Evolutionary conservation across 345 rosid species (phyloP).

Genomic region (Chamaenerion angustifolium): DNA sequence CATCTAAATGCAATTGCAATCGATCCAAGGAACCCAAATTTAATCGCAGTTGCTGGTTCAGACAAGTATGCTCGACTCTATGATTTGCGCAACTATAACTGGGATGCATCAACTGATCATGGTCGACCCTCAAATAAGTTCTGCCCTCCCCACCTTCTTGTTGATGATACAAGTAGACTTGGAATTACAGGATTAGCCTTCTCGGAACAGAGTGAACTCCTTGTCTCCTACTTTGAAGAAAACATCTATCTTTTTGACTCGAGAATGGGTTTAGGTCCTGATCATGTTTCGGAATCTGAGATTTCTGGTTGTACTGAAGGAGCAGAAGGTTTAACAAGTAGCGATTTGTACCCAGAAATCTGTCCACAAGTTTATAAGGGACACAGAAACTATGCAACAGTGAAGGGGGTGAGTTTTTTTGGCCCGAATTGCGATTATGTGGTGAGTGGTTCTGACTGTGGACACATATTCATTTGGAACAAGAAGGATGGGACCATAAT

Average conservation of each 20-base stretch:
- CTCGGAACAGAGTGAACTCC: conserved; percentile 85
- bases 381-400: conserved; percentile 61
- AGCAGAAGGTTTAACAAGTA: conserved; percentile 11
- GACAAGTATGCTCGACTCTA: conserved; percentile 76
- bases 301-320: conserved; percentile 20
- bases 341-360: conserved; percentile 9
- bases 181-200: conserved; percentile 88
- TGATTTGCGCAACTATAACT: conserved; percentile 59
- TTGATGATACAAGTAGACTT: conserved; percentile 19
- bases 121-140: conserved; percentile 48
- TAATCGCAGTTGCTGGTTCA: conserved; percentile 66
- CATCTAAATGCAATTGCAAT: conserved; percentile 62
- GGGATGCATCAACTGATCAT: conserved; percentile 40
- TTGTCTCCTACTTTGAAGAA: conserved; percentile 66
- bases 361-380: conserved; percentile 64
- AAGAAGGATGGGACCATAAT: conserved; percentile 65
- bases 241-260: conserved; percentile 56
- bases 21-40: conserved; percentile 67
- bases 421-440: conserved; percentile 89
- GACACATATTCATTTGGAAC: conserved; percentile 73
- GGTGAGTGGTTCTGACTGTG: conserved; percentile 94
- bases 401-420: conserved; percentile 74
- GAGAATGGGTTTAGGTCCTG: conserved; percentile 68
- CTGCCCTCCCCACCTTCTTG: conserved; percentile 65
- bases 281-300: conserved; percentile 25